Conservation (phyloP, 1,284 basidiomycete species). For the Ganoderma resinaceum region DNA sequence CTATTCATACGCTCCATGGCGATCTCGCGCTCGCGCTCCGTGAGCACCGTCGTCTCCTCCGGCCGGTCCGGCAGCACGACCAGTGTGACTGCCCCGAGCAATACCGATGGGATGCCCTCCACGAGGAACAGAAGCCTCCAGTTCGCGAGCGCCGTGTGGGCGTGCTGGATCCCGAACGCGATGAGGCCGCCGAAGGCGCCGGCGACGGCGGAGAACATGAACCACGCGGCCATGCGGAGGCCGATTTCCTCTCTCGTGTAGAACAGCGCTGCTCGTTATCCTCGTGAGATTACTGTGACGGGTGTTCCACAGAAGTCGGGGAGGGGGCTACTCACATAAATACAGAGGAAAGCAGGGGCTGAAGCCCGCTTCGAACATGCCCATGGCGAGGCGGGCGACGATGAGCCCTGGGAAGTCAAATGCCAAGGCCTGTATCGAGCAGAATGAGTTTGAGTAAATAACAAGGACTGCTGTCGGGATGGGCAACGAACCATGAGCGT, state of each 20-base stretch:
- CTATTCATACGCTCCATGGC: conserved; percentile 79
- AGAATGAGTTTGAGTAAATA: neutral
- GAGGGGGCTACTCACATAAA: conserved; percentile 65
- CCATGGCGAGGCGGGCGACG: conserved; percentile 63
- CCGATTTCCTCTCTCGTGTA: conserved; percentile 80
- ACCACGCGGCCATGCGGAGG: conserved; percentile 77
- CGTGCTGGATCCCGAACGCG: conserved; percentile 74
- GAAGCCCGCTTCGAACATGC: conserved; percentile 77
- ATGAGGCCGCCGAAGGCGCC: conserved; percentile 81
- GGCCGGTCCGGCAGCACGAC: conserved; percentile 80
- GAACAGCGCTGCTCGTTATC: conserved; percentile 61
- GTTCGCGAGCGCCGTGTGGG: conserved; percentile 54
- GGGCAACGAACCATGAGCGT: conserved; percentile 64
- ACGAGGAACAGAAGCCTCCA: conserved; percentile 82
- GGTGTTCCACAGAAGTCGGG: too few relatives aligned
- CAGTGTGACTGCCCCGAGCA: conserved; percentile 72
- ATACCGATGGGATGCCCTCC: conserved; percentile 75
- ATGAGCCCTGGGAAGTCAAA: conserved; percentile 67
- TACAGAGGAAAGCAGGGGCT: conserved; percentile 80
- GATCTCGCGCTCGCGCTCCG: conserved; percentile 74
- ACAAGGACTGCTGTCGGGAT: neutral
- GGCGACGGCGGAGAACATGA: conserved; percentile 80
- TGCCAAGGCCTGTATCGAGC: conserved; percentile 53
- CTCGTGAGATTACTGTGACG: too few relatives aligned
- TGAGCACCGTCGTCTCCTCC: conserved; percentile 75